Percentiles rank a stretch among this genome's conserved stretches.
Evolutionary conservation across 2,329 filamentous ascomycete species (phyloP).

Genomic region (Tothia fuscella): DNA sequence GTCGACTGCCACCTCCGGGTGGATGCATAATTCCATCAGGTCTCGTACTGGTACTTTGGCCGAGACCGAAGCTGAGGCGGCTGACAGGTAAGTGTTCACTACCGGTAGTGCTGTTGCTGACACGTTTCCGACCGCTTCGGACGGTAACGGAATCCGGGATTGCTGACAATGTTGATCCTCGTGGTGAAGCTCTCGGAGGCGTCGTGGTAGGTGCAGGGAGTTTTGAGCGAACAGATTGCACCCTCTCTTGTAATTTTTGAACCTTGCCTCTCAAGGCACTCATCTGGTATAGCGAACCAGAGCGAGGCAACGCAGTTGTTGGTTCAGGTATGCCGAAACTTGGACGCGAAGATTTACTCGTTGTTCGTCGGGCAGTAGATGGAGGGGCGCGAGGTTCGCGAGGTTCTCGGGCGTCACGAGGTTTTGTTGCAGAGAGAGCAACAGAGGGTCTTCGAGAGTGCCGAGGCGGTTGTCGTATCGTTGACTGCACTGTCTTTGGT

Average conservation of each 20-base stretch:
- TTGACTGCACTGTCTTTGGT: conserved; percentile 34
- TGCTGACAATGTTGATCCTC: conserved; percentile 35
- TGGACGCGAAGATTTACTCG: conserved; percentile 34
- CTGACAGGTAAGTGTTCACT: conserved; percentile 22
- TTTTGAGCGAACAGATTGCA: conserved; percentile 84
- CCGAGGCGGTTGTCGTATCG: conserved; percentile 30
- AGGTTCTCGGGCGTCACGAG: too few species aligned
- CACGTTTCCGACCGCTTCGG: conserved; percentile 57
- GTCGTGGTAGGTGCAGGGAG: conserved; percentile 70
- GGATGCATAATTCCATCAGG: too few species aligned
- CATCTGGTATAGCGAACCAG: conserved; percentile 78
- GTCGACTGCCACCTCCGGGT: conserved; percentile 39
- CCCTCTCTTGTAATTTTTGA: conserved; percentile 87
- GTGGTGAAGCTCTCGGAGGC: conserved; percentile 70
- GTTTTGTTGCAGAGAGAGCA: not conserved
- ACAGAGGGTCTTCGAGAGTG: conserved; percentile 48
- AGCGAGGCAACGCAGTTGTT: conserved; percentile 39
- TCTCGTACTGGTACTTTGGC: not conserved
- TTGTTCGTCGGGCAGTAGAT: conserved; percentile 28
- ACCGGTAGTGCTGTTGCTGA: conserved; percentile 37
- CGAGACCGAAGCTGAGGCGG: conserved; percentile 38
- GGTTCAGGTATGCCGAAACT: conserved; percentile 40
- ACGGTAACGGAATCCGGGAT: conserved; percentile 46
- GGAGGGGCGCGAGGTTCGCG: not conserved
- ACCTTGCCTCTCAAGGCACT: conserved; percentile 90